phyloP scores from a whole-genome alignment of 805 yeast genomes.

The Cyberlindnera meyerae region DNA sequence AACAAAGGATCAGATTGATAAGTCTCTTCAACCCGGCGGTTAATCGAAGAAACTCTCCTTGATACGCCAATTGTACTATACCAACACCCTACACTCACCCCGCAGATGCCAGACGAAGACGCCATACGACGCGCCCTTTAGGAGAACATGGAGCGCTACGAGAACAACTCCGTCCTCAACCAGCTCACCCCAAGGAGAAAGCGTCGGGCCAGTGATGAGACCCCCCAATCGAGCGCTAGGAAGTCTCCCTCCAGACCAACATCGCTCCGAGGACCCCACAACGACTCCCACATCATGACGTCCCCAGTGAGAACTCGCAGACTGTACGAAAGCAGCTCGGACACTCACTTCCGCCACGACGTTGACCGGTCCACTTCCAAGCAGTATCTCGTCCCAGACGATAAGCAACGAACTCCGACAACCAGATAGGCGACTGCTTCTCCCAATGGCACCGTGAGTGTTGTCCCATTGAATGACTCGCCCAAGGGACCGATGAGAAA shows the following conservation, averaged over 20 bases:
- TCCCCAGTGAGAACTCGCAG: constrained; percentile 23
- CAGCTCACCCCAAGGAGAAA: constrained; percentile 20
- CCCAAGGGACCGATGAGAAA: constrained; percentile 20
- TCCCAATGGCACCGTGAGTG: constrained; percentile 5
- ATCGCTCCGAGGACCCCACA: too few species aligned
- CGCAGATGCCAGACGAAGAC: constrained; percentile 5
- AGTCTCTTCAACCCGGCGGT: too few species aligned
- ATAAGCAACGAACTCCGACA: neutral
- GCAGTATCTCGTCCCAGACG: constrained; percentile 1
- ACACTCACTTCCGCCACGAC: constrained; percentile 3
- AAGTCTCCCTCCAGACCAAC: neutral
- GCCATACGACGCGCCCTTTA: constrained; percentile 10
- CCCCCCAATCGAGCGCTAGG: neutral
- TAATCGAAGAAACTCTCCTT: neutral
- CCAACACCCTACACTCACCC: too few species aligned
- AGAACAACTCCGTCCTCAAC: constrained; percentile 17
- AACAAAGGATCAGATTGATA: neutral
- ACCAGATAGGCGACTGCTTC: too few species aligned
- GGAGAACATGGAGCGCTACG: constrained; percentile 17
- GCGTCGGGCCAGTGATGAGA: constrained; percentile 1
- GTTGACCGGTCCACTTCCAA: constrained; percentile 9
- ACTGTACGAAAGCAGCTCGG: constrained; percentile 11
- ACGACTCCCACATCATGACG: constrained; percentile 20
- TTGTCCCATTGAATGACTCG: constrained; percentile 21
- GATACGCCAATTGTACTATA: too few species aligned